Conservation (phyloP, 2,329 filamentous ascomycete genomes). For the Pseudogymnoascus sp. region DNA sequence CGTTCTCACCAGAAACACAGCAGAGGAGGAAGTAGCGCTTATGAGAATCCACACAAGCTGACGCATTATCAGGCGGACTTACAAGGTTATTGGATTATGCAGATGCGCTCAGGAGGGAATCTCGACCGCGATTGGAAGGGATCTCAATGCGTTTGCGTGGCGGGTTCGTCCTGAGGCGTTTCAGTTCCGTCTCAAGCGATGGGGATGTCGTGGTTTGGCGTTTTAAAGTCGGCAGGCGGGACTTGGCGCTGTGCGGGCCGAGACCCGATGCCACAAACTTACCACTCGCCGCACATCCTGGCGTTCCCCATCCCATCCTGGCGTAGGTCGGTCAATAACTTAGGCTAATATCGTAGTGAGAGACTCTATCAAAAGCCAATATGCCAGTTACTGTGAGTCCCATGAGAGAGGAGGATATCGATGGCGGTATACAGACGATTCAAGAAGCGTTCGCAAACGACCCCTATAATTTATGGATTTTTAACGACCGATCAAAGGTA, state of each 20-base stretch:
- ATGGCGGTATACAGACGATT: slow-evolving; percentile 55
- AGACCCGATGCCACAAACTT: neutral
- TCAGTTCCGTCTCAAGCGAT: neutral
- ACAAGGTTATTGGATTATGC: neutral
- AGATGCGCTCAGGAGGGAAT: neutral
- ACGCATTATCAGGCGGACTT: neutral
- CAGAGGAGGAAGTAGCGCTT: neutral
- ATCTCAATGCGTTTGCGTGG: neutral
- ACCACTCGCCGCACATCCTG: neutral
- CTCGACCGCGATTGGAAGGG: neutral
- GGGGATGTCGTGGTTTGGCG: neutral
- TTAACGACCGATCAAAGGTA: slow-evolving; percentile 48
- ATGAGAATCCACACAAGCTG: neutral
- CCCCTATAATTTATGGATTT: slow-evolving; percentile 60
- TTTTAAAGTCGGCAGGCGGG: neutral
- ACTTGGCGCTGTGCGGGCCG: neutral
- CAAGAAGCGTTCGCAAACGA: slow-evolving; percentile 59
- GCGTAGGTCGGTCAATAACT: neutral
- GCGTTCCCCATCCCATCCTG: neutral
- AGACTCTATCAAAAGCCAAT: slow-evolving; percentile 9
- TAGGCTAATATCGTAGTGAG: neutral
- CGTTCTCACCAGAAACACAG: neutral
- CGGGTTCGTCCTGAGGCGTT: neutral
- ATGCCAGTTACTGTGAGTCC: slow-evolving; percentile 48
- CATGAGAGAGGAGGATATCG: slow-evolving; percentile 51